A percentile compares a stretch with the other conserved stretches of the same genome.
These are phyloP conservation scores for Tolypocladium sp. DNA, from an alignment of 2,329 filamentous ascomycete species.

Conservation along the genomic window DNA sequence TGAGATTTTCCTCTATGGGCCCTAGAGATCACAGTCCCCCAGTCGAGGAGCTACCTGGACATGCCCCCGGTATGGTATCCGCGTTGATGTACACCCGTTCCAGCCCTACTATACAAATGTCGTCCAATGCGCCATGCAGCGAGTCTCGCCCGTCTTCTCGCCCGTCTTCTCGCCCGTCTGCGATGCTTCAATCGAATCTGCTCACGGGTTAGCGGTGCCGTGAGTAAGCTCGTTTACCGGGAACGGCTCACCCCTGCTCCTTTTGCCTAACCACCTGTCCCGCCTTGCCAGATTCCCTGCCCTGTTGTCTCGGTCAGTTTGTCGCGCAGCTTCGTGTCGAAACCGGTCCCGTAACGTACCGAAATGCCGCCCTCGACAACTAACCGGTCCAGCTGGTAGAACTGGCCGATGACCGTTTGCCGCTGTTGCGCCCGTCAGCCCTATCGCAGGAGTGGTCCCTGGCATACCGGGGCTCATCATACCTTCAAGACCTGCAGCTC, in stretches of 20 bases:
- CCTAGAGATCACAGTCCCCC: neutral
- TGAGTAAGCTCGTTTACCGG: neutral
- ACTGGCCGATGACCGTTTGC: constrained; percentile 90
- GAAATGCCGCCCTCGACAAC: constrained; percentile 85
- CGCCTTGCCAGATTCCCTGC: constrained; percentile 59
- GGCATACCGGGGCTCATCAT: constrained; percentile 6
- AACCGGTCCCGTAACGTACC: constrained; percentile 31
- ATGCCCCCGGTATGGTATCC: neutral
- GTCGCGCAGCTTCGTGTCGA: neutral
- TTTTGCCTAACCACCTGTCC: constrained; percentile 67
- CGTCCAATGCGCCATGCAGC: neutral
- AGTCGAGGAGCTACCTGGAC: neutral
- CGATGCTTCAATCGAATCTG: constrained; percentile 4
- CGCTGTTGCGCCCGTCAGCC: constrained; percentile 47
- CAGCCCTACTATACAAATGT: neutral
- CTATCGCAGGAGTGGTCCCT: constrained; percentile 2
- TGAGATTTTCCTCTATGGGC: neutral
- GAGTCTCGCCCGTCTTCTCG: neutral
- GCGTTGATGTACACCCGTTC: neutral
- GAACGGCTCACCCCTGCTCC: constrained; percentile 58
- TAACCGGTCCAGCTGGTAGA: constrained; percentile 83
- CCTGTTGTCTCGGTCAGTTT: constrained; percentile 28
- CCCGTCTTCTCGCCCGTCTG: neutral
- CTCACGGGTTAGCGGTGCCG: neutral
- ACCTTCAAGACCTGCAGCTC: constrained; percentile 91